Conservation (phyloP, 805 yeast genomes). For the Candida germanica region DNA sequence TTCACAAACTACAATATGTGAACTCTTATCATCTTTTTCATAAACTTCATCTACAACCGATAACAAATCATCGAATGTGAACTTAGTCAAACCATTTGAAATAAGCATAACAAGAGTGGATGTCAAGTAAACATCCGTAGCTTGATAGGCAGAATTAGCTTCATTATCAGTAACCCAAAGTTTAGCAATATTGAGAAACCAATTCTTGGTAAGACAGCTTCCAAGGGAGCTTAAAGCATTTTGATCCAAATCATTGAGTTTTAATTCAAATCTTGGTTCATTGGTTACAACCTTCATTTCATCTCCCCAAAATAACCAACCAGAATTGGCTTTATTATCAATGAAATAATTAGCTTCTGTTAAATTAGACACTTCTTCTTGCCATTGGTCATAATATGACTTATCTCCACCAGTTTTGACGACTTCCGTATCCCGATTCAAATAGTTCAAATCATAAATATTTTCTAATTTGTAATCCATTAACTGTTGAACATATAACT, state of each 20-base stretch:
- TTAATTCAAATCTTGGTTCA: constrained; percentile 28
- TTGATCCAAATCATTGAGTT: constrained; percentile 32
- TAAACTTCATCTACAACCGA: constrained; percentile 49
- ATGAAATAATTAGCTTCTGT: constrained; percentile 50
- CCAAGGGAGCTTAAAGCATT: constrained; percentile 44
- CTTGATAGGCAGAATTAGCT: constrained; percentile 61
- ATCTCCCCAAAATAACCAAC: constrained; percentile 78
- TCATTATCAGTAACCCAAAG: constrained; percentile 67
- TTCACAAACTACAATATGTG: constrained; percentile 75
- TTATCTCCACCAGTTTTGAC: constrained; percentile 41
- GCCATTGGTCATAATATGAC: constrained; percentile 43
- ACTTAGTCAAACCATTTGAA: constrained; percentile 38
- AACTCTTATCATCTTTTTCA: constrained; percentile 64
- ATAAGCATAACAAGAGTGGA: constrained; percentile 48
- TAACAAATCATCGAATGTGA: constrained; percentile 52
- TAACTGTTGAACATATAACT: constrained; percentile 43
- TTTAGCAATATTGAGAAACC: constrained; percentile 53
- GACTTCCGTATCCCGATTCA: constrained; percentile 32
- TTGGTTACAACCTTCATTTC: constrained; percentile 44
- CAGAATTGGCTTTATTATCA: constrained; percentile 54
- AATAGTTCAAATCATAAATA: constrained; percentile 35
- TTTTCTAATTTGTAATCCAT: constrained; percentile 47
- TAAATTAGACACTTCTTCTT: constrained; percentile 49
- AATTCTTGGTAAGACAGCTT: constrained; percentile 45
- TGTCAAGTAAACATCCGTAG: constrained; percentile 58